Evolutionary conservation across 176 grass and related monocot genomes (phyloP).

Genomic region (Canna indica): DNA sequence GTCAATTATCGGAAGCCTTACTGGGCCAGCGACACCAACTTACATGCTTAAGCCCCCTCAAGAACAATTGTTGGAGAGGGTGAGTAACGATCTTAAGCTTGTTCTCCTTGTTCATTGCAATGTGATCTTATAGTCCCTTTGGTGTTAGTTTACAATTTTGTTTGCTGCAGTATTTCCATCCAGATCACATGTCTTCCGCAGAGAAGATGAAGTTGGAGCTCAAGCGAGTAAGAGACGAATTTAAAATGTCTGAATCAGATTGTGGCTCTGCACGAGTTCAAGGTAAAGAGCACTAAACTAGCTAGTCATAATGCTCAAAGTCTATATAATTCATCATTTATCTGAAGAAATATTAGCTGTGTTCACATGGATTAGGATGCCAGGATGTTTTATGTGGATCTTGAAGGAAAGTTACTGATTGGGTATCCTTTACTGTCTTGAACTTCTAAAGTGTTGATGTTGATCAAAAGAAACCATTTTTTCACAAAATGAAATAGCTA

Average conservation of each 20-base stretch:
- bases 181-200: conserved; percentile 78
- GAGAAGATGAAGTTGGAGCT: conserved; percentile 95
- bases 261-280: conserved; percentile 88
- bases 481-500: too few relatives aligned
- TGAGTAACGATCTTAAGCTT: conserved; percentile 21
- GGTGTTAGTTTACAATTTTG: neutral
- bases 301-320: neutral
- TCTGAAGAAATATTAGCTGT: neutral
- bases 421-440: too few relatives aligned
- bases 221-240: conserved; percentile 72
- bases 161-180: conserved; percentile 84
- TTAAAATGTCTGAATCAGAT: conserved; percentile 92
- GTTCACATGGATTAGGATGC: neutral
- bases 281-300: conserved; percentile 30
- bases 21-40: conserved; percentile 9
- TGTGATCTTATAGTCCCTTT: neutral
- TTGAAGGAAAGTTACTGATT: neutral
- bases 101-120: neutral
- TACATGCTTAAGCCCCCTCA: conserved; percentile 61
- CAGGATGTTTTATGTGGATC: neutral
- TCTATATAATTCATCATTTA: neutral
- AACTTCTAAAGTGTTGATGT: neutral
- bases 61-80: conserved; percentile 74
- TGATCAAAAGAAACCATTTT: too few relatives aligned
- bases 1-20: conserved; percentile 26